Evolutionary conservation across 768 basidiomycete species (phyloP).

Genomic region (Hysterangium stoloniferum): DNA sequence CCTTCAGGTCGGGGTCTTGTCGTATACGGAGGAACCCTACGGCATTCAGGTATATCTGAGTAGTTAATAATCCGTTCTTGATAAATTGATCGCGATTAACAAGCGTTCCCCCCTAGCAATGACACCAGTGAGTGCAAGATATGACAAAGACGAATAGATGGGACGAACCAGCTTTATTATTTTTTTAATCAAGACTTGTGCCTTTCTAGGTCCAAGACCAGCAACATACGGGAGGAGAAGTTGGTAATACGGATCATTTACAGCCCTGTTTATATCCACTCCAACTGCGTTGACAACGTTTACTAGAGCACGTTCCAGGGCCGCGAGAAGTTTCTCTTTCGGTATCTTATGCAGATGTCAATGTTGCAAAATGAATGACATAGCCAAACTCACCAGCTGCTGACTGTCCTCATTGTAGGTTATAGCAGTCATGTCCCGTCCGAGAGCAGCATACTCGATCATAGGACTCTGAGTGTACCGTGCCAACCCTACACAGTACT

Average conservation of each 20-base stretch:
- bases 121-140: neutral
- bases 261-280: slow-evolving; percentile 92
- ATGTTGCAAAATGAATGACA: neutral
- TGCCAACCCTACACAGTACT: slow-evolving; percentile 91
- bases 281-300: slow-evolving; percentile 90
- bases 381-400: slow-evolving; percentile 63
- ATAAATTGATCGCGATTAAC: slow-evolving; percentile 86
- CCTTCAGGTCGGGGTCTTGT: slow-evolving; percentile 55
- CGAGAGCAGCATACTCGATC: slow-evolving; percentile 90
- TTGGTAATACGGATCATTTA: slow-evolving; percentile 83
- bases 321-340: slow-evolving; percentile 69
- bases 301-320: slow-evolving; percentile 81
- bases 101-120: slow-evolving; percentile 71
- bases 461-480: slow-evolving; percentile 90
- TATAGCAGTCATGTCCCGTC: slow-evolving; percentile 74
- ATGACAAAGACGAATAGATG: neutral
- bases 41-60: slow-evolving; percentile 87
- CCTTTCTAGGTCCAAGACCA: slow-evolving; percentile 93
- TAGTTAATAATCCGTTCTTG: slow-evolving; percentile 68
- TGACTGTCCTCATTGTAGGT: slow-evolving; percentile 82
- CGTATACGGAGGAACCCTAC: slow-evolving; percentile 86
- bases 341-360: slow-evolving; percentile 50
- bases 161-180: slow-evolving; percentile 64
- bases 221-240: slow-evolving; percentile 83
- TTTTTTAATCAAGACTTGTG: slow-evolving; percentile 73